Conservation (phyloP, 2,329 filamentous ascomycete species). For the Aureobasidium sp. region DNA sequence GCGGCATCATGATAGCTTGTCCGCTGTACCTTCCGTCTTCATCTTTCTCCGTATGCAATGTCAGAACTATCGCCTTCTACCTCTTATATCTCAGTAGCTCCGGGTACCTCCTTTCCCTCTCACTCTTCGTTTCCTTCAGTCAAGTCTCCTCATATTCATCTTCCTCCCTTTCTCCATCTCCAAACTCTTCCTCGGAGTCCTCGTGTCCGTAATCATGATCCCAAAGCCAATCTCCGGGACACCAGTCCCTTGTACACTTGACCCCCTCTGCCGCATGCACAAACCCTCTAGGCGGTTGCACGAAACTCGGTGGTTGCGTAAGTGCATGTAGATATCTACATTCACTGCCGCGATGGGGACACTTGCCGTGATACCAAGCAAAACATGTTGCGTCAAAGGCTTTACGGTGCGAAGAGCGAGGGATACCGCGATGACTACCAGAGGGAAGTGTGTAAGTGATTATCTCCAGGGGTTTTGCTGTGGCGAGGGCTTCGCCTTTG, state of each 20-base stretch:
- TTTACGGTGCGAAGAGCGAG: no score
- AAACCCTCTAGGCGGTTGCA: constrained; percentile 20
- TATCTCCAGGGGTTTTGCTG: no score
- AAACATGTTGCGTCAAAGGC: constrained; percentile 17
- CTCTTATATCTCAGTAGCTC: no score
- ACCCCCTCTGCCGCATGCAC: constrained; percentile 16
- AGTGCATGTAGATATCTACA: constrained; percentile 18
- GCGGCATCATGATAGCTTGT: no score
- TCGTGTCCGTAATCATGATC: background rate
- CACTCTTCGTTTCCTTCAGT: no score
- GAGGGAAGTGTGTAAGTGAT: no score
- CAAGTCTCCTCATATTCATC: background rate
- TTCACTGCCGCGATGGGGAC: no score
- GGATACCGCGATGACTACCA: no score
- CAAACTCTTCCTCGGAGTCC: background rate
- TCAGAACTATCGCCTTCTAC: no score
- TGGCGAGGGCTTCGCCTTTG: background rate
- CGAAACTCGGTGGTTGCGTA: constrained; percentile 17
- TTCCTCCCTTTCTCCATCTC: background rate
- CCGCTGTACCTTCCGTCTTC: no score
- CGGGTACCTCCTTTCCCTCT: no score
- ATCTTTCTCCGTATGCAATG: no score
- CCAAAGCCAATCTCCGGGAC: constrained; percentile 19
- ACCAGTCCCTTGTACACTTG: constrained; percentile 20
- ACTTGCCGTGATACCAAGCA: constrained; percentile 20